phyloP scores from a whole-genome alignment of 1,139 yeast species.

The Saccharomyces hybrid region DNA sequence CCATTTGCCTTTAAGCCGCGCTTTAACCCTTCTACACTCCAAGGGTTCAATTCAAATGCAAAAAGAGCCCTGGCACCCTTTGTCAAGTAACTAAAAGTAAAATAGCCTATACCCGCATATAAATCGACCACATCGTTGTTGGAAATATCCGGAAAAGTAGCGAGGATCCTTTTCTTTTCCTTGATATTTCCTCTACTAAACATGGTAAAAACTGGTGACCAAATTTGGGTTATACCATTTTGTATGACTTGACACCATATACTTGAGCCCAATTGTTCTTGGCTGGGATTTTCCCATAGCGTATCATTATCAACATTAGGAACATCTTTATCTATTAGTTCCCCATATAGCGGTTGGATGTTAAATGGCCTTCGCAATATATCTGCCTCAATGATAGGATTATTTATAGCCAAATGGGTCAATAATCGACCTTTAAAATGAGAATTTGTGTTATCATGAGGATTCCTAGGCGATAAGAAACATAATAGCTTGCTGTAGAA shows the following conservation, averaged over 20 bases:
- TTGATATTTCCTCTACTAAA: slow-evolving; percentile 83
- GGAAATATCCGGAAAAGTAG: slow-evolving; percentile 33
- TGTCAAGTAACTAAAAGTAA: slow-evolving; percentile 59
- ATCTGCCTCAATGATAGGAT: slow-evolving; percentile 55
- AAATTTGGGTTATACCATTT: slow-evolving; percentile 67
- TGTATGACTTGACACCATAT: slow-evolving; percentile 71
- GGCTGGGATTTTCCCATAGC: slow-evolving; percentile 36
- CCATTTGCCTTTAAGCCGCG: slow-evolving; percentile 47
- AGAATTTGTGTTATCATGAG: slow-evolving; percentile 13
- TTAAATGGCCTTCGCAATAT: slow-evolving; percentile 55
- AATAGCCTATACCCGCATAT: slow-evolving; percentile 84
- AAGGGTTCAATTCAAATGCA: slow-evolving; percentile 83
- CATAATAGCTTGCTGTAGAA: slow-evolving; percentile 31
- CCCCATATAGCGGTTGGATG: slow-evolving; percentile 54
- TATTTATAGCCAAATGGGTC: slow-evolving; percentile 66
- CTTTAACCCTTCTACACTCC: slow-evolving; percentile 68
- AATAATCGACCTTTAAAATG: slow-evolving; percentile 15
- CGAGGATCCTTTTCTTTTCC: slow-evolving; percentile 63
- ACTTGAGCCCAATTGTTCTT: slow-evolving; percentile 41
- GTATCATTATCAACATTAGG: slow-evolving; percentile 19
- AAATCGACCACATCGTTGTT: slow-evolving; percentile 52
- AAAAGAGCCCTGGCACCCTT: slow-evolving; percentile 47
- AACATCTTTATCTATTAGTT: slow-evolving; percentile 30
- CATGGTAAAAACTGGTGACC: slow-evolving; percentile 87
- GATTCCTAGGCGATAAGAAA: not conserved